These are phyloP conservation scores for Dimargaris cristalligena DNA, from an alignment of 192 early-diverging fungal genomes.

Conservation along the genomic window DNA sequence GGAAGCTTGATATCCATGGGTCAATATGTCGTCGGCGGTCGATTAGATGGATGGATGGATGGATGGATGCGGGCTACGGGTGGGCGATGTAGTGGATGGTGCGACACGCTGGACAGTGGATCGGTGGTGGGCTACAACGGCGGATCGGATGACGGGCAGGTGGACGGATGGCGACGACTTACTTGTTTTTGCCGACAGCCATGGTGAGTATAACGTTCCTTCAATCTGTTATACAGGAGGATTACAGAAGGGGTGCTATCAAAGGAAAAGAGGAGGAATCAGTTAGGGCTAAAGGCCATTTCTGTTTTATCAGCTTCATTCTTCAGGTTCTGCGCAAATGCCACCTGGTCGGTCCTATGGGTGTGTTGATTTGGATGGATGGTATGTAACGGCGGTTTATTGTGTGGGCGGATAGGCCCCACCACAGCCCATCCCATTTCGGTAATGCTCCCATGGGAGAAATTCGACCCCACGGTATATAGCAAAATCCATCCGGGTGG, in stretches of 20 bases:
- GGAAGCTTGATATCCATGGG: background rate
- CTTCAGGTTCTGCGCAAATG: too few species aligned
- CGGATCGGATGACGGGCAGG: background rate
- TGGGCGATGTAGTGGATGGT: background rate
- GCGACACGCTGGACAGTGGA: background rate
- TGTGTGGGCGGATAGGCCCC: too few species aligned
- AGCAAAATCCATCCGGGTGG: too few species aligned
- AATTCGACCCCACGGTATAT: too few species aligned
- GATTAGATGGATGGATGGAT: background rate
- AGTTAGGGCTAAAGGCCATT: too few species aligned
- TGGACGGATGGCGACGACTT: slow-evolving; percentile 18
- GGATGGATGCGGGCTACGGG: background rate
- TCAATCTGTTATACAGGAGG: background rate
- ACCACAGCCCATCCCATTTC: too few species aligned
- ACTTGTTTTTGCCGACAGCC: slow-evolving; percentile 80
- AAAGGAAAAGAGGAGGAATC: background rate
- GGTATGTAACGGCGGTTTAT: too few species aligned
- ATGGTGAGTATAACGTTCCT: slow-evolving; percentile 12
- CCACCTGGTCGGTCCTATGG: too few species aligned
- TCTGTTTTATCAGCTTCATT: too few species aligned
- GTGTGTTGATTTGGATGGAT: too few species aligned
- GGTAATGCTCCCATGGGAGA: too few species aligned
- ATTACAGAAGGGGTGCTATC: background rate
- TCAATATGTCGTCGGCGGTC: background rate
- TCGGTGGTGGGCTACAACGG: background rate